Evolutionary conservation across 164 flowering plant species (phyloP), one percentile per base, ranked within the genome.

Genomic region (Stephania japonica): DNA sequence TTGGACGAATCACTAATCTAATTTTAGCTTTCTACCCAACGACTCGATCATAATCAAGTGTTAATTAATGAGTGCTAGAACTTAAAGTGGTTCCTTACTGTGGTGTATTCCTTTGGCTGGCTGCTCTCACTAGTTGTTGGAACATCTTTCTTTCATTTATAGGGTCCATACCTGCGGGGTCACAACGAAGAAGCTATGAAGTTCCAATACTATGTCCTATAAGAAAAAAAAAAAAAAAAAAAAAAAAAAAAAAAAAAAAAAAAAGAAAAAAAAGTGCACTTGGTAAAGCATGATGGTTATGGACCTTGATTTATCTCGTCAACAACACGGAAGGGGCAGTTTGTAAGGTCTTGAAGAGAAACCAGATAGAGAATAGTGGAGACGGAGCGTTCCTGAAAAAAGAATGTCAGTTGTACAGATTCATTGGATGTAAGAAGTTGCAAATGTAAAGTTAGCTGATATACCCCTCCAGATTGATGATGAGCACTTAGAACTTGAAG

Each of bases 301-400:
- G 67, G 8, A 92, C 99, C 99, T 89, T 96, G 99, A 77, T 96
- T 96, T 67, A 95, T 95, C 83, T 95, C 99, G 85, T 95, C 99
- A 75, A 95, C 98, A 42, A 95, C 98, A 67, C 98, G 88, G 73
- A 95, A 95, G 69, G 99, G 99, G 86, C 99, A 91, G 81, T 86
- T 85, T 12, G 99, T 91, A 41, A 92, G 91, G 82, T 96, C 99
- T 88, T 96, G 98, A 62, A 96, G 88, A 61, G 99, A 96, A 75
- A 96, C 97, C 44, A 96, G 97, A 81, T 93, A 96, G 53, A 93
- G 93, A 81, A 96, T 96, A 7, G 99, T 92, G 73, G 99, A 91
- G 69, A 96, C 98, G 0, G 99, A 96, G 3, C 99, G 91, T 77
- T 96, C 99, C 98, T 92, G 67, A 23, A 80, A 73, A 65, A 79